Conservation (phyloP, 176 grass and related monocot species). For the Sorghum bicolor region DNA sequence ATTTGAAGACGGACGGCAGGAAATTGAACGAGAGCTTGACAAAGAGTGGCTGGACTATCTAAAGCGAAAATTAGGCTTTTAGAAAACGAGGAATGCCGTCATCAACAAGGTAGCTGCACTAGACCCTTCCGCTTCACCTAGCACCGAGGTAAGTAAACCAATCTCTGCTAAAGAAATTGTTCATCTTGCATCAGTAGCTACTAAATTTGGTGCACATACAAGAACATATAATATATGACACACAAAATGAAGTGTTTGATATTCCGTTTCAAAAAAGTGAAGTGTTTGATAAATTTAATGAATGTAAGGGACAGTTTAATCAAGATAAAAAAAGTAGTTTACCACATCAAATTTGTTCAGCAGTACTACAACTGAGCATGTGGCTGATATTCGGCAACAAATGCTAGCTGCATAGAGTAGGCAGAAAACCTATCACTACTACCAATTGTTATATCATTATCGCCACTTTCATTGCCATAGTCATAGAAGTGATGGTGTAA, state of each 20-base stretch:
- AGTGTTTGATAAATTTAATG: background rate
- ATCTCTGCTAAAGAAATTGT: background rate
- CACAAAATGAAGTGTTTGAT: background rate
- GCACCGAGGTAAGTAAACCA: background rate
- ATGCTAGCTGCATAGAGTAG: no score
- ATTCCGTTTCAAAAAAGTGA: no score
- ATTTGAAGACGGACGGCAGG: background rate
- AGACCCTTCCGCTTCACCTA: background rate
- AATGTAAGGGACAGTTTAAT: background rate
- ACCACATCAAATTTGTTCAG: background rate
- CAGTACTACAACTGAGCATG: background rate
- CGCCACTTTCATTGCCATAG: no score
- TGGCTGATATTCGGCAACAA: no score
- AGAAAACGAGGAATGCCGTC: background rate
- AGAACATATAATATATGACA: background rate
- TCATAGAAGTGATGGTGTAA: no score
- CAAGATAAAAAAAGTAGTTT: background rate
- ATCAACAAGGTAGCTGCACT: background rate
- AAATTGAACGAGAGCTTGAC: background rate
- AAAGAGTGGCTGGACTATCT: background rate
- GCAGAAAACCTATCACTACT: no score
- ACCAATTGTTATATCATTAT: no score
- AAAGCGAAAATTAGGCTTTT: background rate
- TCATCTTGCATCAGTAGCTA: background rate
- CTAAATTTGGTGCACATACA: background rate